Conservation (phyloP, 2,329 filamentous ascomycete genomes). For the Aspergillus novofumigatus region DNA sequence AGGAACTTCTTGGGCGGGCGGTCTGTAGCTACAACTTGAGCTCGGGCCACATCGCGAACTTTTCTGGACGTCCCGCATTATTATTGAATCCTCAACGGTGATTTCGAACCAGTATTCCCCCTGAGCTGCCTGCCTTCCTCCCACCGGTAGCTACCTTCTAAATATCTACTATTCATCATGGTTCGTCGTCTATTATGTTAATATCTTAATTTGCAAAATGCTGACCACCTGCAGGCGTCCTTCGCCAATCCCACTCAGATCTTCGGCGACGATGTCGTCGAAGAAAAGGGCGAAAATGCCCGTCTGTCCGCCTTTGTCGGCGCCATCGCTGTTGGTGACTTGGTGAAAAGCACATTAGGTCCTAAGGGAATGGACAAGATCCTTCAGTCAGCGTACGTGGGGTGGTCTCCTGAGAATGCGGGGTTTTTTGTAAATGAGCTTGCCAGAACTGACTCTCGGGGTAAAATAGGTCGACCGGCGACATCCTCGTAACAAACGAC, state of each 20-base stretch:
- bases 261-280: conserved; percentile 92
- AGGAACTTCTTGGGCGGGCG: conserved; percentile 9
- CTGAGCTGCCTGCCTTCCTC: conserved; percentile 17
- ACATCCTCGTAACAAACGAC: conserved; percentile 98
- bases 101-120: conserved; percentile 1
- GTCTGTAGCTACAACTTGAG: conserved; percentile 15
- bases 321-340: conserved; percentile 92
- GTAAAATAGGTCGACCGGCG: conserved; percentile 71
- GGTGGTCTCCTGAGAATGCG: conserved; percentile 9
- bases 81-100: conserved; percentile 4
- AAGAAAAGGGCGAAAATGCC: conserved; percentile 99
- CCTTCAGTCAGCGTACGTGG: conserved; percentile 80
- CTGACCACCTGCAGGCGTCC: conserved; percentile 27
- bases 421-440: conserved; percentile 7
- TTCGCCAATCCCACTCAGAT: conserved; percentile 84
- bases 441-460: conserved; percentile 12
- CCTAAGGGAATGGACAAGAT: conserved; percentile 99
- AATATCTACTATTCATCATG: conserved; percentile 24
- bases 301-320: conserved; percentile 97
- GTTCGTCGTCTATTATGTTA: conserved; percentile 14
- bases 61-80: conserved; percentile 25
- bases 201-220: conserved; percentile 6
- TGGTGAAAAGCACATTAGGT: conserved; percentile 95
- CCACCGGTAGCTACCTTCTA: conserved; percentile 14
- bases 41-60: conserved; percentile 29